phyloP scores from a whole-genome alignment of 768 basidiomycete genomes.

The Mycena galericulata region DNA sequence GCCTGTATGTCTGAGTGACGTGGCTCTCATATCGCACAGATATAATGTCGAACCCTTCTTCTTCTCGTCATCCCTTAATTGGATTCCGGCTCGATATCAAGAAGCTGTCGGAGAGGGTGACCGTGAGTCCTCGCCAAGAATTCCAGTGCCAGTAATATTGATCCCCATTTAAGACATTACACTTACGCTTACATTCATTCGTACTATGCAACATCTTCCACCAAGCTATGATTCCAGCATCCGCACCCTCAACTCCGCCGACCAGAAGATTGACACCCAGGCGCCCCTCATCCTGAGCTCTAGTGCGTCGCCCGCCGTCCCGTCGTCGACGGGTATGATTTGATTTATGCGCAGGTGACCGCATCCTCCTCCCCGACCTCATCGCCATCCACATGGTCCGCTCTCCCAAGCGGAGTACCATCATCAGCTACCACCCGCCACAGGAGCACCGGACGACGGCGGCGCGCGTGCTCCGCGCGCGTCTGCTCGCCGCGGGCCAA shows the following conservation, averaged over 20 bases:
- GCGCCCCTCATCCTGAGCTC: constrained; percentile 56
- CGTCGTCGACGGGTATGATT: background rate
- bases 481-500: constrained; percentile 51
- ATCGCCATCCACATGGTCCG: constrained; percentile 69
- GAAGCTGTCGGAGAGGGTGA: constrained; percentile 54
- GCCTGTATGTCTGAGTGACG: background rate
- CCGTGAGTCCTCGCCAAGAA: constrained; percentile 43
- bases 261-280: constrained; percentile 64
- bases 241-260: constrained; percentile 29
- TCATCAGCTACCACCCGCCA: constrained; percentile 58
- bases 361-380: constrained; percentile 58
- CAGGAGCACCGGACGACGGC: constrained; percentile 48
- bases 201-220: constrained; percentile 48
- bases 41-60: constrained; percentile 73
- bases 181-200: constrained; percentile 64
- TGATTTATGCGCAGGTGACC: constrained; percentile 40
- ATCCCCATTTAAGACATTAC: constrained; percentile 62
- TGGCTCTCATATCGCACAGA: constrained; percentile 35
- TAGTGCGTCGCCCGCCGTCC: constrained; percentile 40
- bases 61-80: constrained; percentile 70
- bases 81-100: constrained; percentile 71
- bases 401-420: constrained; percentile 48
- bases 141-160: background rate
- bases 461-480: constrained; percentile 49
- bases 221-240: constrained; percentile 30